Evolutionary conservation across 306 rosid genomes (phyloP).

Genomic region (Trifolium subterraneum): DNA sequence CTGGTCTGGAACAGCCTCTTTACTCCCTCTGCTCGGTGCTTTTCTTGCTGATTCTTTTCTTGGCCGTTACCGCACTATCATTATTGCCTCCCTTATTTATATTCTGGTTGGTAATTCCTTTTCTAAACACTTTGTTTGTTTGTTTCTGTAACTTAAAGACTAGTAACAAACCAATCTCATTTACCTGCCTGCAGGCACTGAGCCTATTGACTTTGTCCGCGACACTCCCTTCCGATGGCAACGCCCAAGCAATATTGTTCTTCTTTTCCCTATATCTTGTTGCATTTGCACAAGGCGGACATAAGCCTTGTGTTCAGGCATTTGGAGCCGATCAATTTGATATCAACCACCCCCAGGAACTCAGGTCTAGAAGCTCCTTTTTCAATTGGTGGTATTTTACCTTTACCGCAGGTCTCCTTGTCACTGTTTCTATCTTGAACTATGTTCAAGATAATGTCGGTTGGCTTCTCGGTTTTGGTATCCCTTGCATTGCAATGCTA

Average conservation of each 20-base stretch:
- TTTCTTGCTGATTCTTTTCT: constrained; percentile 61
- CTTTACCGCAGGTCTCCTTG: constrained; percentile 40
- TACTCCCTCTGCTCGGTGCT: constrained; percentile 61
- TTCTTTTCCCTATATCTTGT: constrained; percentile 69
- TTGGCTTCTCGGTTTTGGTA: constrained; percentile 71
- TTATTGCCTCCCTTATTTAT: constrained; percentile 55
- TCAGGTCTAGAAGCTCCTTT: constrained; percentile 74
- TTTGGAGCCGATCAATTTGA: constrained; percentile 89
- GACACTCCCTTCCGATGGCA: constrained; percentile 36
- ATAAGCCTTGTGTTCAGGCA: constrained; percentile 87
- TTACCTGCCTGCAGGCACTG: constrained; percentile 50
- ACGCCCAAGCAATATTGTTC: constrained; percentile 55
- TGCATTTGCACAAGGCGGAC: constrained; percentile 76
- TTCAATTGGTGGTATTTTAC: constrained; percentile 89
- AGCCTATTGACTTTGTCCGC: constrained; percentile 62
- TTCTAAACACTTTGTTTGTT: too few relatives aligned
- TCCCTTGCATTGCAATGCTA: constrained; percentile 59
- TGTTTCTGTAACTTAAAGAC: too few relatives aligned
- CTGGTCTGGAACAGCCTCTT: constrained; percentile 59
- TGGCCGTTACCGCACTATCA: constrained; percentile 64
- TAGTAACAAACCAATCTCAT: neutral
- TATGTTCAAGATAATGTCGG: constrained; percentile 58
- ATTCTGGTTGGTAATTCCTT: constrained; percentile 26
- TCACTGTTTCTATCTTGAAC: constrained; percentile 44
- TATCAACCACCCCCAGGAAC: constrained; percentile 55